Evolutionary conservation across 495 filamentous ascomycete genomes (phyloP), one percentile per base, ranked within the genome.

Genomic region (Trichocladium antarcticum): DNA sequence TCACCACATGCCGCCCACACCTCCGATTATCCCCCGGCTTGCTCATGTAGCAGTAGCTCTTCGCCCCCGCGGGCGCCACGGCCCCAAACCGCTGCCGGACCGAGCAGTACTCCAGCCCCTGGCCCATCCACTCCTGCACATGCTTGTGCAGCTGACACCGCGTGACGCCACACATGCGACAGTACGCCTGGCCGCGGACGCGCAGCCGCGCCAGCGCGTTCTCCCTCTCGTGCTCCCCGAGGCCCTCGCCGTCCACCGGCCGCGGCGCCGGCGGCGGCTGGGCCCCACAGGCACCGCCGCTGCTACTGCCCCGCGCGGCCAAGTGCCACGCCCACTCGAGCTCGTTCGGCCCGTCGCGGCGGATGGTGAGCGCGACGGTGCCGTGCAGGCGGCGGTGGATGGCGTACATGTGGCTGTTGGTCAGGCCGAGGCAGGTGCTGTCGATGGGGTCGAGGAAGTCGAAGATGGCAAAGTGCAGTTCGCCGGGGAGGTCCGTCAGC

Each of bases 381-480:
- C 74, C 74, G 53, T 73, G 68, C 52, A 75, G 66, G 37, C 61
- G 62, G 27, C 67, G 65, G 64, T 72, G 73, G 46, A 78, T 68
- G n/a, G 60, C 56, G 60, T 78, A 78, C 48, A 75, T 68, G 46
- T 69, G 65, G 39, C 54, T 57, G 62, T 63, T 70, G 11, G 77
- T 73, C 16, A 80, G 63, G 11, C 72, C 73, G 11, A 83, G 68
- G 53, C 71, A 72, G 47, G 72, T 69, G 59, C 69, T 67, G 57
- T 79, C 76, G 54, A 77, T 74, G 21, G 73, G 67, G 53, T 74
- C 69, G 21, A 83, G 68, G 56, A 72, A 69, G 52, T 71, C 64
- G 49, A 74, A 67, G 50, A 83, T 69, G 39, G 71, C 63, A 38
- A 70, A 68, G 44, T 80, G 79, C 11, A 83, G 59, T 56, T 83